Conservation (phyloP, 202 grass and related monocot species). For the Panicum hallii region DNA sequence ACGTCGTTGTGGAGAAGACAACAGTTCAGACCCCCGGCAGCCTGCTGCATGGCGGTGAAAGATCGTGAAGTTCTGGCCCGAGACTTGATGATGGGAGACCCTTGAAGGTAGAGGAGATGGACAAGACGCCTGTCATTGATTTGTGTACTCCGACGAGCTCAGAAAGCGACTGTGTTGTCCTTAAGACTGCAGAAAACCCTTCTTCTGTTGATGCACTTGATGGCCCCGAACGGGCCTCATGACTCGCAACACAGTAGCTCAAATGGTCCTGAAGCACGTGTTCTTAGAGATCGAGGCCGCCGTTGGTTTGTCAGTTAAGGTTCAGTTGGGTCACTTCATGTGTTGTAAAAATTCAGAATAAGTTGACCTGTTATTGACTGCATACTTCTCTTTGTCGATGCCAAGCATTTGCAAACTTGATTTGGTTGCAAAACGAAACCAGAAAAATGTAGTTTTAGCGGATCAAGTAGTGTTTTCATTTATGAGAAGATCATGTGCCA, state of each 20-base stretch:
- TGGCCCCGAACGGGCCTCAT: background rate
- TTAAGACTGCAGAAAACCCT: background rate
- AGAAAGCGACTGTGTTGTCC: slow-evolving; percentile 18
- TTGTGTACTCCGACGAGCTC: slow-evolving; percentile 33
- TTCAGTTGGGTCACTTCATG: background rate
- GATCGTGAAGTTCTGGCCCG: background rate
- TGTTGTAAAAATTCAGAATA: background rate
- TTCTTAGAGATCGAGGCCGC: background rate
- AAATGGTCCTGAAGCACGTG: background rate
- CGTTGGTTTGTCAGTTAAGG: background rate
- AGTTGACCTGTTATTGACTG: background rate
- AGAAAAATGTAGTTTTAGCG: background rate
- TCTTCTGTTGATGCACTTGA: background rate
- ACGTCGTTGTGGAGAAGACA: background rate
- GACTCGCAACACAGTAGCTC: background rate
- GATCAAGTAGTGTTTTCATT: background rate
- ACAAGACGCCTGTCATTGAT: slow-evolving; percentile 30
- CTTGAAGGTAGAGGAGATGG: slow-evolving; percentile 8
- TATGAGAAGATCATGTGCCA: background rate
- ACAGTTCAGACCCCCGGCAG: background rate
- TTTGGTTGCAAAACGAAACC: background rate
- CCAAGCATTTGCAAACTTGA: background rate
- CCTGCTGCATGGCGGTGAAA: background rate
- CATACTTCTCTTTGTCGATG: background rate
- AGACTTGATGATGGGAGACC: background rate